Base-by-base conservation (phyloP, 2,329 filamentous ascomycete genomes). In the Colletotrichum cordylinicola region DNA sequence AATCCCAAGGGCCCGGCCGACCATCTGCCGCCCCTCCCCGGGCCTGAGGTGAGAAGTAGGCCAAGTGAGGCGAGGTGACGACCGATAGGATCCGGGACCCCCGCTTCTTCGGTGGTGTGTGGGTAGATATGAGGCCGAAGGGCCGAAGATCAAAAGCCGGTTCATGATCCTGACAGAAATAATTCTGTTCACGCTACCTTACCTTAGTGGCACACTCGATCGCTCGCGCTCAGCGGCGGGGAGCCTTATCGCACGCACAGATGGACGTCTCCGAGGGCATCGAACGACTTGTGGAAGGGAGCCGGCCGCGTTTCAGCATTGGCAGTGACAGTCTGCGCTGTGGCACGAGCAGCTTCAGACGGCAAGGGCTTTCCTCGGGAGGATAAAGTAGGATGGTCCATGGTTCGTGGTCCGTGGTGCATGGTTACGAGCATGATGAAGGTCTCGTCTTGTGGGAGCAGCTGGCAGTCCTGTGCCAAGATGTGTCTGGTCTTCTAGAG, bases 291-390 rank as follows among this genome's bases (percentile, higher is more conserved):
- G 24, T 60, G 70, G 33, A 68, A 33, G 55, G 70, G 43, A 52
- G 65, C 70, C 70, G 65, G 70, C 39, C 74, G 48, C 48, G 74
- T 76, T 76, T 74, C 74, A 74, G 70, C 74, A 74, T 74, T 35
- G 65, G 48, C 31, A n/a, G 43, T 76, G 70, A 48, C 29, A 65
- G 35, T 74, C n/a, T 29, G 65, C 37, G 70, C 70, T 76, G 70
- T 68, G 58, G 74, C 74, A 69, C 48, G 37, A 74, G 58, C 58
- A 74, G 74, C 74, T 76, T 76, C 74, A 74, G 64, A 65, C 70
- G 58, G 29, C 70, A 76, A 76, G 70, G 70, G 43, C 35, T 35
- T 73, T 74, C 74, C 74, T 74, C 73, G 73, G 65, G 69, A 48
- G 31, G 62, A 31, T 29, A 16, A 37, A 65, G 48, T 39, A 73